phyloP scores from a whole-genome alignment of 441 rosid genomes.

The Flueggea neowawraea region DNA sequence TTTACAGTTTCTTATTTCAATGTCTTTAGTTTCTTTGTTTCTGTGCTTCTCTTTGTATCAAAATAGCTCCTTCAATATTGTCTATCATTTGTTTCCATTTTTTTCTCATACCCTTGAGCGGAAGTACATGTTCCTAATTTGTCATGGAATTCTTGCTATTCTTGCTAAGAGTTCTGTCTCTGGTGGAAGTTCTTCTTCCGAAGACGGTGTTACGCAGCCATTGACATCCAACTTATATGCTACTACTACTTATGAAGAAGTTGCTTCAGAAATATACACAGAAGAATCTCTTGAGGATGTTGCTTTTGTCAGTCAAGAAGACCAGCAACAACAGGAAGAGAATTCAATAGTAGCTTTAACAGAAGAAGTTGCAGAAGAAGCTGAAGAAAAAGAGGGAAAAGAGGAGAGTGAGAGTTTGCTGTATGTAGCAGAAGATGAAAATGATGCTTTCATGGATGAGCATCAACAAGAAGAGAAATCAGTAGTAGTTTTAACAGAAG shows the following conservation, averaged over 20 bases:
- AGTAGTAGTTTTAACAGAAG: too few relatives aligned
- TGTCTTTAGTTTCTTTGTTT: too few relatives aligned
- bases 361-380: neutral
- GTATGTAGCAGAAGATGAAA: neutral
- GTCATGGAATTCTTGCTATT: constrained; percentile 53
- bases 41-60: too few relatives aligned
- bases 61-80: constrained; percentile 27
- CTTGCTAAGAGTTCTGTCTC: constrained; percentile 27
- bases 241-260: constrained; percentile 1
- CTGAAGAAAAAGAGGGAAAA: constrained; percentile 12
- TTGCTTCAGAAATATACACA: neutral
- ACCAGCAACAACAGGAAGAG: neutral
- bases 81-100: constrained; percentile 23
- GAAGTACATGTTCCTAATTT: constrained; percentile 52
- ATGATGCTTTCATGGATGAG: neutral
- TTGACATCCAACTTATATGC: constrained; percentile 5
- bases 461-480: too few relatives aligned
- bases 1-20: too few relatives aligned
- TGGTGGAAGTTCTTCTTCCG: constrained; percentile 3
- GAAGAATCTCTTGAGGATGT: neutral
- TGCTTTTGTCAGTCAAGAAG: constrained; percentile 11
- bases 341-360: too few relatives aligned
- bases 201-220: neutral
- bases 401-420: constrained; percentile 1
- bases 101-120: constrained; percentile 35